These are phyloP conservation scores for Colletotrichum plurivorum DNA, from an alignment of 2,329 filamentous ascomycete genomes.

Conservation along the genomic window DNA sequence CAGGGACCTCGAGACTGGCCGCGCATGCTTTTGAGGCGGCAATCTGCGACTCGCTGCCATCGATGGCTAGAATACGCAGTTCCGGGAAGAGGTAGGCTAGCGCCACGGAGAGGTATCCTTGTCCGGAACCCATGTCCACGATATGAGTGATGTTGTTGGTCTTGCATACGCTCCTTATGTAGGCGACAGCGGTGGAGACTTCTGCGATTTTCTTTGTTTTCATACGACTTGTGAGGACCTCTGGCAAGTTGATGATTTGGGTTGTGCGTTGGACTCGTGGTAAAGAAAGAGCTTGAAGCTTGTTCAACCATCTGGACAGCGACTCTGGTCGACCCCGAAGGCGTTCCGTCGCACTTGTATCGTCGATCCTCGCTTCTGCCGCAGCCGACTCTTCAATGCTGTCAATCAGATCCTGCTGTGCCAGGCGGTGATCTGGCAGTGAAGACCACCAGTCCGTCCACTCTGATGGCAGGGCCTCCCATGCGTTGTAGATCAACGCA, in stretches of 20 bases:
- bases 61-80: slow-evolving; percentile 48
- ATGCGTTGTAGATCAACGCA: slow-evolving; percentile 48
- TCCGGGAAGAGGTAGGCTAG: slow-evolving; percentile 48
- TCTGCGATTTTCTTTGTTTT: slow-evolving; percentile 50
- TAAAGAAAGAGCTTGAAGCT: slow-evolving; percentile 6
- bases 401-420: slow-evolving; percentile 49
- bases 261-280: slow-evolving; percentile 43
- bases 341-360: background rate
- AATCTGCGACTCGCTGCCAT: slow-evolving; percentile 49
- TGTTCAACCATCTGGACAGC: slow-evolving; percentile 14
- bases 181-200: slow-evolving; percentile 46
- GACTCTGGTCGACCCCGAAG: slow-evolving; percentile 9
- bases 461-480: slow-evolving; percentile 47
- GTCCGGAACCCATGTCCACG: slow-evolving; percentile 43
- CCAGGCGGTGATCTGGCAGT: slow-evolving; percentile 47
- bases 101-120: slow-evolving; percentile 49
- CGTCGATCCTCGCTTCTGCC: too few relatives aligned
- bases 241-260: slow-evolving; percentile 40
- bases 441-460: slow-evolving; percentile 50
- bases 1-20: slow-evolving; percentile 42
- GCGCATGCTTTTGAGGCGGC: slow-evolving; percentile 46
- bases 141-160: slow-evolving; percentile 45
- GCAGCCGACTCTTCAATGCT: slow-evolving; percentile 44
- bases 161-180: slow-evolving; percentile 45
- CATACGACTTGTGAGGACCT: slow-evolving; percentile 45